These are phyloP conservation scores for Rutidosis leptorrhynchoides DNA, from an alignment of 129 eudicot genomes.

Conservation along the genomic window DNA sequence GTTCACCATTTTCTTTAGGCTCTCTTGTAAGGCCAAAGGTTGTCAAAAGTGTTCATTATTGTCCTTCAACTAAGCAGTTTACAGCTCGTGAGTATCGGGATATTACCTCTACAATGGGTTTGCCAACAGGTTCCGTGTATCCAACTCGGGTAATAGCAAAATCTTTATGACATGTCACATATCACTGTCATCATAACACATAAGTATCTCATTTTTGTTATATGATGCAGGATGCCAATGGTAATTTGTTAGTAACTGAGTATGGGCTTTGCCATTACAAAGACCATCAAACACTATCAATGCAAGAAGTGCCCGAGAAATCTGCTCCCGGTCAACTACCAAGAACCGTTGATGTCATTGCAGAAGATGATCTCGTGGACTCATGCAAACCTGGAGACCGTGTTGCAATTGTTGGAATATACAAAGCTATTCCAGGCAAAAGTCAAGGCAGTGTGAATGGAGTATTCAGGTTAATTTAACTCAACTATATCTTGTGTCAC, in stretches of 20 bases:
- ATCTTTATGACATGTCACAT: background rate
- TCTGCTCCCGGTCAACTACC: constrained; percentile 99
- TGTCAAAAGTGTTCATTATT: constrained; percentile 97
- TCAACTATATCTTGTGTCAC: background rate
- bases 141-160: constrained; percentile 76
- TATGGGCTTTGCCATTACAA: constrained; percentile 88
- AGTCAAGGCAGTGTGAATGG: constrained; percentile 95
- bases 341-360: constrained; percentile 82
- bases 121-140: constrained; percentile 98
- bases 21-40: constrained; percentile 99
- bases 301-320: constrained; percentile 99
- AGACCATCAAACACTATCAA: constrained; percentile 92
- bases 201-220: constrained; percentile 11
- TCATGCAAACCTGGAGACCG: constrained; percentile 99
- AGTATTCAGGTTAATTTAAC: constrained; percentile 70
- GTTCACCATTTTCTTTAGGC: constrained; percentile 42
- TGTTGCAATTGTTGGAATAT: constrained; percentile 90
- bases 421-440: constrained; percentile 92
- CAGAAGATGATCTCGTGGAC: constrained; percentile 94
- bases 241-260: constrained; percentile 88
- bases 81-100: constrained; percentile 91
- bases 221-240: constrained; percentile 74
- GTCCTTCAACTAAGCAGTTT: constrained; percentile 72
- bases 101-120: constrained; percentile 85
- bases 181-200: background rate